A percentile compares a stretch with the other conserved stretches of the same genome.
Conservation (phyloP, 768 basidiomycete genomes). For the Termitomyces bulborhizus region DNA sequence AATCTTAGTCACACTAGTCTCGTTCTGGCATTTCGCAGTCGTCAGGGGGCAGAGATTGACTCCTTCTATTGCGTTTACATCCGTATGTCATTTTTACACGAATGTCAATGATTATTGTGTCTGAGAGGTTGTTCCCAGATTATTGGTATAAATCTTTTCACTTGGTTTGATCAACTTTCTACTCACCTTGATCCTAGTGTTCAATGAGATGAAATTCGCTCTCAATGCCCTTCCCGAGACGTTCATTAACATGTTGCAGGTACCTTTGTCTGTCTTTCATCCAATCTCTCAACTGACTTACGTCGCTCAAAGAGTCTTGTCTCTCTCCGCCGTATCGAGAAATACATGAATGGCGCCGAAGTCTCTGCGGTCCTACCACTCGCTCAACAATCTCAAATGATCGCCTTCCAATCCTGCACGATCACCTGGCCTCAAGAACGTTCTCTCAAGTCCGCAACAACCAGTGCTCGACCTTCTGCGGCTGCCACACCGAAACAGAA, state of each 20-base stretch:
- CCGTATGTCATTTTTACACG: slow-evolving; percentile 31
- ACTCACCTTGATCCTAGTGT: slow-evolving; percentile 41
- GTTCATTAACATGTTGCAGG: slow-evolving; percentile 86
- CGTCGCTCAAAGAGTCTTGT: slow-evolving; percentile 53
- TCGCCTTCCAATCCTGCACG: slow-evolving; percentile 80
- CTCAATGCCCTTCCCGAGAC: slow-evolving; percentile 87
- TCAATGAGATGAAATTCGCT: slow-evolving; percentile 83
- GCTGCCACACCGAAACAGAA: slow-evolving; percentile 71
- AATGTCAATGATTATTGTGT: neutral
- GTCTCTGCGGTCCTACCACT: slow-evolving; percentile 58
- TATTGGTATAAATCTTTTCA: slow-evolving; percentile 26
- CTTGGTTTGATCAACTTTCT: neutral
- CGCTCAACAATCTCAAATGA: slow-evolving; percentile 46
- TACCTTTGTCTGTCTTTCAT: slow-evolving; percentile 13
- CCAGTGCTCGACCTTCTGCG: slow-evolving; percentile 42
- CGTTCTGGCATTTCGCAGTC: slow-evolving; percentile 71
- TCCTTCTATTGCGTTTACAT: slow-evolving; percentile 81
- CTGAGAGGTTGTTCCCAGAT: slow-evolving; percentile 22
- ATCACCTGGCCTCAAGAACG: slow-evolving; percentile 89
- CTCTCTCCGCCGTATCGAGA: slow-evolving; percentile 86
- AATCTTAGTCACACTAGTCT: slow-evolving; percentile 52
- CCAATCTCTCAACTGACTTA: neutral
- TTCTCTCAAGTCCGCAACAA: slow-evolving; percentile 19
- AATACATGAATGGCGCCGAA: slow-evolving; percentile 75
- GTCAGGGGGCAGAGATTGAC: slow-evolving; percentile 63